These are phyloP conservation scores for Balamuthia mandrillaris DNA, from an alignment of 208 protist genomes.

Conservation along the genomic window DNA sequence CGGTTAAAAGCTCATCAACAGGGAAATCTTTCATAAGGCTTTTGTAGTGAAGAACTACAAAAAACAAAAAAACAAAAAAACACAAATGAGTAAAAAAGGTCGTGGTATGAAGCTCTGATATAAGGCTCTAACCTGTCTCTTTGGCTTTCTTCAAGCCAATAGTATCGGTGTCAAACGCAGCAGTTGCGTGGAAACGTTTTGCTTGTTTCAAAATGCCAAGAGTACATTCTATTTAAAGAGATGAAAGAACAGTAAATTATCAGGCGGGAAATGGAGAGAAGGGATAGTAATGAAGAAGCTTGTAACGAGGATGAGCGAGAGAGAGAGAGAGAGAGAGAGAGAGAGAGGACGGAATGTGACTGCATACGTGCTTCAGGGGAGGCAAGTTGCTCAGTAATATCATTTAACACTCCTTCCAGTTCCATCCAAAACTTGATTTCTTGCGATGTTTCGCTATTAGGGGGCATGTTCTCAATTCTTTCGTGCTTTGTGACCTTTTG, in stretches of 20 bases:
- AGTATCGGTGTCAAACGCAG: slow-evolving; percentile 67
- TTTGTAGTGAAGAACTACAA: slow-evolving; percentile 66
- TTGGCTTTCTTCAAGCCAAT: slow-evolving; percentile 54
- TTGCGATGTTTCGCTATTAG: slow-evolving; percentile 29
- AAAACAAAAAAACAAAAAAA: no score
- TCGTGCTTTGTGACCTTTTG: slow-evolving; percentile 71
- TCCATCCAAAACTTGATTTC: slow-evolving; percentile 77
- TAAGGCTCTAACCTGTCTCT: no score
- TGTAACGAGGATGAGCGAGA: neutral
- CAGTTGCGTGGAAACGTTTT: slow-evolving; percentile 67
- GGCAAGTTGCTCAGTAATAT: slow-evolving; percentile 56
- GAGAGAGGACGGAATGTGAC: no score
- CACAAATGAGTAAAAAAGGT: no score
- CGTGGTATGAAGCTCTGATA: no score
- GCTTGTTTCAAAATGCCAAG: slow-evolving; percentile 59
- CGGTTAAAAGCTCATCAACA: slow-evolving; percentile 66
- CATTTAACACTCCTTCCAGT: slow-evolving; percentile 55
- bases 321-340: neutral
- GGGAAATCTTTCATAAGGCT: slow-evolving; percentile 77
- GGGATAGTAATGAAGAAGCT: neutral
- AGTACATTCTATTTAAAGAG: slow-evolving; percentile 44
- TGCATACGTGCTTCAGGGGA: slow-evolving; percentile 51
- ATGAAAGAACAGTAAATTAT: neutral
- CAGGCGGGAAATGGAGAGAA: neutral
- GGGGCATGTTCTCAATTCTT: slow-evolving; percentile 24